phyloP scores from a whole-genome alignment of 345 rosid species.

The Erodium maritimum region DNA sequence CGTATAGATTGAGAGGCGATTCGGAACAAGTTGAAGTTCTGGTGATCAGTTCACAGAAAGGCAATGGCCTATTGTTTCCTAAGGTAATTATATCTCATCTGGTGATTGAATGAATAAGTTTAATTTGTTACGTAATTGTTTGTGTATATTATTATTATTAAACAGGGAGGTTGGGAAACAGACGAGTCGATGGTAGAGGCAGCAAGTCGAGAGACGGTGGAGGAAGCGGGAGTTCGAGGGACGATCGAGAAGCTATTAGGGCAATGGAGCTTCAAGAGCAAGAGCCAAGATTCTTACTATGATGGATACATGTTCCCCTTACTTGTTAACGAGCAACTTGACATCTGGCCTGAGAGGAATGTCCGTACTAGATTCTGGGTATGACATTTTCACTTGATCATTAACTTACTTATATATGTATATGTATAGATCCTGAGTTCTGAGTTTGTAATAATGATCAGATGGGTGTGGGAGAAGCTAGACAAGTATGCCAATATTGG shows the following conservation, averaged over 20 bases:
- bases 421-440: background rate
- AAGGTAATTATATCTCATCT: no score
- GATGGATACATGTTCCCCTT: slow-evolving; percentile 60
- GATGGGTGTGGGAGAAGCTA: slow-evolving; percentile 39
- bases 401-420: no score
- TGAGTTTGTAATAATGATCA: slow-evolving; percentile 2
- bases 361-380: slow-evolving; percentile 45
- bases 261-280: slow-evolving; percentile 46
- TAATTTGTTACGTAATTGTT: no score
- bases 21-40: slow-evolving; percentile 33
- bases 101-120: no score
- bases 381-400: no score
- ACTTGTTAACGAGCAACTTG: slow-evolving; percentile 34
- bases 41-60: slow-evolving; percentile 47
- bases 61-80: slow-evolving; percentile 39
- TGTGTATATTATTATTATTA: no score
- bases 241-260: slow-evolving; percentile 34
- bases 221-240: slow-evolving; percentile 56
- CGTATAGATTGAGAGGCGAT: slow-evolving; percentile 25
- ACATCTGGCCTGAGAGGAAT: slow-evolving; percentile 50
- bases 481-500: slow-evolving; percentile 30
- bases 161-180: slow-evolving; percentile 63
- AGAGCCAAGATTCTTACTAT: slow-evolving; percentile 25
- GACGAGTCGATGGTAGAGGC: slow-evolving; percentile 43
- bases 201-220: slow-evolving; percentile 44